Percentiles rank a stretch among this genome's conserved stretches.
These are phyloP conservation scores for Arthrobotrys iridis DNA, from an alignment of 2,329 filamentous ascomycete species.

Conservation along the genomic window DNA sequence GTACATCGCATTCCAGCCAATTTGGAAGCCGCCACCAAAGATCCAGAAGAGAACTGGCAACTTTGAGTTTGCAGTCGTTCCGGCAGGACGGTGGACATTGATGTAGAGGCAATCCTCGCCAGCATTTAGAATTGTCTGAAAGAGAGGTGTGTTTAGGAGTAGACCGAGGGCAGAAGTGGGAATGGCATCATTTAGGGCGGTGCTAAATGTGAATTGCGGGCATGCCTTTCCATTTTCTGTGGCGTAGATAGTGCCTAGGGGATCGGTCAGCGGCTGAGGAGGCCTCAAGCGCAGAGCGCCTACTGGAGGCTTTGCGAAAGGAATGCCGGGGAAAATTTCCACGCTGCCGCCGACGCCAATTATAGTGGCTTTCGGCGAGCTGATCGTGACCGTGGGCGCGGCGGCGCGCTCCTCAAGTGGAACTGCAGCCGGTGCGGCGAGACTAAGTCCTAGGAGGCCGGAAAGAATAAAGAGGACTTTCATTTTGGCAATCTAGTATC, in stretches of 20 bases:
- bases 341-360: conserved; percentile 66
- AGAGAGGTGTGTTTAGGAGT: conserved; percentile 68
- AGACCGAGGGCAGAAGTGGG: conserved; percentile 65
- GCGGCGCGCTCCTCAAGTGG: conserved; percentile 64
- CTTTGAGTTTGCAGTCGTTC: conserved; percentile 67
- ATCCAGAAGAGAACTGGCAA: conserved; percentile 78
- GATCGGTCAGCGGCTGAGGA: conserved; percentile 59
- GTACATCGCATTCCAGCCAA: conserved; percentile 59
- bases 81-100: conserved; percentile 64
- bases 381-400: conserved; percentile 67
- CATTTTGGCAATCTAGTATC: conserved; percentile 34
- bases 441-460: conserved; percentile 29
- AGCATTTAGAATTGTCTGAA: conserved; percentile 68
- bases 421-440: conserved; percentile 57
- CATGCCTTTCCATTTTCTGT: conserved; percentile 71
- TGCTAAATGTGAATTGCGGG: conserved; percentile 75
- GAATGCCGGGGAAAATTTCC: conserved; percentile 71
- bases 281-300: conserved; percentile 65
- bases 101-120: conserved; percentile 65
- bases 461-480: conserved; percentile 31
- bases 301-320: conserved; percentile 69
- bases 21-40: conserved; percentile 71
- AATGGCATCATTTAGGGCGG: conserved; percentile 62
- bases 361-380: conserved; percentile 67
- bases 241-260: conserved; percentile 69